phyloP scores from a whole-genome alignment of 305 asterid species.

The Fraxinus platypoda region DNA sequence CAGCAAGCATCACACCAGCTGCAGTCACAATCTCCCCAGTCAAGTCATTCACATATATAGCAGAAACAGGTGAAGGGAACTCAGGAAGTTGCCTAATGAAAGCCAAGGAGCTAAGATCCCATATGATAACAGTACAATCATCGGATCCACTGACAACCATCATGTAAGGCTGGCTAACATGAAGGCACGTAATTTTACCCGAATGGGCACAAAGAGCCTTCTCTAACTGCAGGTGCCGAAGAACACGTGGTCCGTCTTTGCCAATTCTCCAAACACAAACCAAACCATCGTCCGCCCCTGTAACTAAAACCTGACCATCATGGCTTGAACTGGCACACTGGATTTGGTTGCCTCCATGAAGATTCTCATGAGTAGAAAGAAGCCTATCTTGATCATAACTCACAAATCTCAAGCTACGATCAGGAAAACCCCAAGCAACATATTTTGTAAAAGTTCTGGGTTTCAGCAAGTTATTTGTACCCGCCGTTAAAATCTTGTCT shows the following conservation, averaged over 20 bases:
- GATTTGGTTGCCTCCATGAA: conserved; percentile 96
- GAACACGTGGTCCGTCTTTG: conserved; percentile 69
- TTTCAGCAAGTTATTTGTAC: conserved; percentile 72
- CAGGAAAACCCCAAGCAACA: conserved; percentile 97
- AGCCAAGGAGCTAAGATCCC: conserved; percentile 94
- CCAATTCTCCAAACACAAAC: conserved; percentile 83
- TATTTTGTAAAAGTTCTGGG: conserved; percentile 76
- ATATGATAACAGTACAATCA: conserved; percentile 77
- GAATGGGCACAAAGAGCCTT: conserved; percentile 90
- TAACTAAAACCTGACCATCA: conserved; percentile 85
- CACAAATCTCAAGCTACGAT: conserved; percentile 84
- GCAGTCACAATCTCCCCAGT: conserved; percentile 92
- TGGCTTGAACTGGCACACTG: conserved; percentile 86
- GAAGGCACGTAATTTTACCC: conserved; percentile 77
- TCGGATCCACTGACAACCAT: conserved; percentile 95
- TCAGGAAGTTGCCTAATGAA: conserved; percentile 87
- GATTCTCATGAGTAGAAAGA: conserved; percentile 93
- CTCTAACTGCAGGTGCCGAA: conserved; percentile 61
- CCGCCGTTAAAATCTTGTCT: conserved; percentile 80
- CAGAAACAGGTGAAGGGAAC: conserved; percentile 85
- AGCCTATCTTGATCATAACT: conserved; percentile 87
- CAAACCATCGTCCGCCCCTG: conserved; percentile 90
- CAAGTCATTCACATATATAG: conserved; percentile 76
- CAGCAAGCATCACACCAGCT: conserved; percentile 86
- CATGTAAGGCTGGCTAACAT: conserved; percentile 96